Conservation (phyloP, 192 early-diverging fungal genomes). For the Geosiphon pyriformis region DNA sequence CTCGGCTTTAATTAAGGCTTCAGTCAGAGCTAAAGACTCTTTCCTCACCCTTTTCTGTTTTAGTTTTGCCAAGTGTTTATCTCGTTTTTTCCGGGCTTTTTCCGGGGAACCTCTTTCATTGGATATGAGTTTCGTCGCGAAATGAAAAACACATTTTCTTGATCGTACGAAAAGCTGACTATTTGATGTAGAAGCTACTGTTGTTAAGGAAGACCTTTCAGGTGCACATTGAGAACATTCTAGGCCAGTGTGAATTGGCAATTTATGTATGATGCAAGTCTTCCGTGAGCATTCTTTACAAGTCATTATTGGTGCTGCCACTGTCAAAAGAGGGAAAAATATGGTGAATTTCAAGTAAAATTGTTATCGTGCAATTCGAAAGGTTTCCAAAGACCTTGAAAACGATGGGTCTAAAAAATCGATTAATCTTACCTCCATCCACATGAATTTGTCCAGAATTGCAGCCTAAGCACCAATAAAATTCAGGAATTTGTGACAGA, state of each 20-base stretch:
- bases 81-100: neutral
- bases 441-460: slow-evolving; percentile 19
- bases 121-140: neutral
- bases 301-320: slow-evolving; percentile 21
- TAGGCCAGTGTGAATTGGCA: neutral
- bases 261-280: slow-evolving; percentile 7
- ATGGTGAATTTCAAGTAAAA: no score
- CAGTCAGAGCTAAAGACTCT: neutral
- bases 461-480: slow-evolving; percentile 21
- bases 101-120: neutral
- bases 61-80: neutral
- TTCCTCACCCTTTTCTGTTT: neutral
- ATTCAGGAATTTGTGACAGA: neutral
- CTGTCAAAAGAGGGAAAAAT: neutral
- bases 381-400: no score
- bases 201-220: no score
- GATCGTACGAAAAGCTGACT: no score
- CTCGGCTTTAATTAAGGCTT: neutral
- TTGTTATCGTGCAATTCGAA: no score
- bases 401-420: neutral
- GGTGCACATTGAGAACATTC: slow-evolving; percentile 14
- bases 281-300: neutral
- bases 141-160: no score
- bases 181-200: no score
- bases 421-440: slow-evolving; percentile 3